phyloP scores from a whole-genome alignment of 2,329 filamentous ascomycete species.

The Neonectria sp. region DNA sequence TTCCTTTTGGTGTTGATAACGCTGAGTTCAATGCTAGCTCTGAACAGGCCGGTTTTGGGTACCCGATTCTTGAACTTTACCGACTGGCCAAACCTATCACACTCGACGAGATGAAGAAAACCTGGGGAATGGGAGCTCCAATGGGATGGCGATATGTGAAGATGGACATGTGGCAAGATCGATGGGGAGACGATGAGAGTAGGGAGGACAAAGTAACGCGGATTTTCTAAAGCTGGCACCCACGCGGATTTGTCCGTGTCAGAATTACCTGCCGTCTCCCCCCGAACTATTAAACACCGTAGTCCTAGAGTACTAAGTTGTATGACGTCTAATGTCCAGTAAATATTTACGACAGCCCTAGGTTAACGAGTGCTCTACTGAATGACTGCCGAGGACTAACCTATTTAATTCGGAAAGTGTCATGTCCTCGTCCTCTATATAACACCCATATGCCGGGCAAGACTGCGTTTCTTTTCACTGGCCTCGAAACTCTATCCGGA shows the following conservation, averaged over 20 bases:
- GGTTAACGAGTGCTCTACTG: no score
- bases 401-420: no score
- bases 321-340: no score
- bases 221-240: conserved; percentile 14
- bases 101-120: conserved; percentile 43
- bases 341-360: no score
- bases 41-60: conserved; percentile 47
- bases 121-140: conserved; percentile 46
- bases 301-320: no score
- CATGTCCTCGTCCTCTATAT: no score
- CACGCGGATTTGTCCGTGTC: no score
- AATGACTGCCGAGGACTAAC: no score
- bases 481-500: no score
- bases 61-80: conserved; percentile 46
- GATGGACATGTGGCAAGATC: conserved; percentile 41
- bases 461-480: no score
- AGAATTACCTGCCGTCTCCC: neutral
- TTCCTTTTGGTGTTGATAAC: conserved; percentile 48
- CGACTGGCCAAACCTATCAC: conserved; percentile 41
- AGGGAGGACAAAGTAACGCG: conserved; percentile 11
- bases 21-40: conserved; percentile 48
- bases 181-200: conserved; percentile 39
- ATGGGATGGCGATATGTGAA: conserved; percentile 47
- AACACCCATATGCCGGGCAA: no score
- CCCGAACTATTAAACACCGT: no score